Base-by-base conservation (phyloP, 2,329 filamentous ascomycete species). In the Fusarium floridanum region DNA sequence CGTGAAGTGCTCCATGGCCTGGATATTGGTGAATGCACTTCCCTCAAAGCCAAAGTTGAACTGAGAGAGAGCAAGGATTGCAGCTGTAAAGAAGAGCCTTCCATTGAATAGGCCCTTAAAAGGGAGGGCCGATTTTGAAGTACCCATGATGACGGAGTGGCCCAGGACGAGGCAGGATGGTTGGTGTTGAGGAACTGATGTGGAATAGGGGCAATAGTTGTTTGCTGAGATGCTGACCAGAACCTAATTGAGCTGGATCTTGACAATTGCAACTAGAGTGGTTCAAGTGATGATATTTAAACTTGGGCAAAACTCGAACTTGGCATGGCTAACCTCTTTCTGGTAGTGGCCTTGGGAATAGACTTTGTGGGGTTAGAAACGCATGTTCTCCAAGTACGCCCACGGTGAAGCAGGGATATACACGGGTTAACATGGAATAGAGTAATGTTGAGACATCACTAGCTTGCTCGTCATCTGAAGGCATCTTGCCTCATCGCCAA, bases 31-130 rank as follows among this genome's bases (percentile, higher is more conserved):
- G 73, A 83, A 83, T 10, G 78, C 83, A 55, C 80, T 75, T 50
- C 82, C 81, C 68, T 84, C 84, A 50, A 85, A 83, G 62, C 82
- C 83, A 79, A 83, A 85, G 72, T 84, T 85, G 72, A 85, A 78
- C 20, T 79, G 77, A 2, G 81, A 84, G 2, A 84, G 43, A 39
- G 81, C 79, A 53, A 84, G 78, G 32, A 84, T 64, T 16, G 63
- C 22, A 6, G 74, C 72, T 4, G 76, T 67, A 41, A 72, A 68
- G 22, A 72, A 39, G 41, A 80, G 71, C 32, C 65, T 41, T 10
- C 29, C 32, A 24, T 86, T 88, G 56, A 68, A 71, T 24, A 66
- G 12, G 63, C 20, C 22, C 20, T 36, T 48, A 32, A 59, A 34
- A 16, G 22, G 55, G 9, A 39, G 29, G 8, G 22, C 22, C 32